A percentile compares a stretch with the other conserved stretches of the same genome.
phyloP scores from a whole-genome alignment of 139 green algal genomes.

The Closterium sp. region DNA sequence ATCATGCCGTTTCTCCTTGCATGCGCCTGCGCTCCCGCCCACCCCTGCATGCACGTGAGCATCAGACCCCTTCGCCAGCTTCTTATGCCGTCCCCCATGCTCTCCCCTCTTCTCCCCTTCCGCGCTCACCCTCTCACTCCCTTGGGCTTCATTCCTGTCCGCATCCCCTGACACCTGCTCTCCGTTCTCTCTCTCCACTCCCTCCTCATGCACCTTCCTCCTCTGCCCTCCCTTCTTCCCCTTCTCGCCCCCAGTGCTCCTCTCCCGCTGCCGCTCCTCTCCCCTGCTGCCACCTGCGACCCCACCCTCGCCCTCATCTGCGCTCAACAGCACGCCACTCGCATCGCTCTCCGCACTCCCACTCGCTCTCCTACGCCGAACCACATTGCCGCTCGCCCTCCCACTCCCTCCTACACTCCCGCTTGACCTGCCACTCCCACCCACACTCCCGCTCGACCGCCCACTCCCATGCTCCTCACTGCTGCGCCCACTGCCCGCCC shows the following conservation, averaged over 20 bases:
- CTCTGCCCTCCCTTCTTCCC: background rate
- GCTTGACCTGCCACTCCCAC: no score
- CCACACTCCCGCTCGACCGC: background rate
- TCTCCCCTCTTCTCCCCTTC: no score
- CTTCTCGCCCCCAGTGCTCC: no score
- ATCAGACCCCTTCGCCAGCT: no score
- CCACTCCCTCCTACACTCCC: no score
- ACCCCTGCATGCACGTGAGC: no score
- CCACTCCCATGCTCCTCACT: background rate
- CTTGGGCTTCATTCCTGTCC: background rate
- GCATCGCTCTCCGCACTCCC: background rate
- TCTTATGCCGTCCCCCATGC: no score
- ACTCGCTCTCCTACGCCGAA: background rate
- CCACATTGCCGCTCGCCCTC: no score
- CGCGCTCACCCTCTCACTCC: no score
- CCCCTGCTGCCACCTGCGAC: no score
- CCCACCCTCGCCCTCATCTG: background rate
- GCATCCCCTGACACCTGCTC: background rate
- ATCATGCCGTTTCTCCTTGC: no score
- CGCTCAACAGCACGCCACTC: background rate
- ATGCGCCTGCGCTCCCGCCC: no score
- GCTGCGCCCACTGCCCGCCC: background rate
- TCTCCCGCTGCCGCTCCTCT: background rate
- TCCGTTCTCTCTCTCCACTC: background rate
- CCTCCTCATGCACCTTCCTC: background rate